These are phyloP conservation scores for Trifolium subterraneum DNA, from an alignment of 306 rosid species.

Conservation along the genomic window DNA sequence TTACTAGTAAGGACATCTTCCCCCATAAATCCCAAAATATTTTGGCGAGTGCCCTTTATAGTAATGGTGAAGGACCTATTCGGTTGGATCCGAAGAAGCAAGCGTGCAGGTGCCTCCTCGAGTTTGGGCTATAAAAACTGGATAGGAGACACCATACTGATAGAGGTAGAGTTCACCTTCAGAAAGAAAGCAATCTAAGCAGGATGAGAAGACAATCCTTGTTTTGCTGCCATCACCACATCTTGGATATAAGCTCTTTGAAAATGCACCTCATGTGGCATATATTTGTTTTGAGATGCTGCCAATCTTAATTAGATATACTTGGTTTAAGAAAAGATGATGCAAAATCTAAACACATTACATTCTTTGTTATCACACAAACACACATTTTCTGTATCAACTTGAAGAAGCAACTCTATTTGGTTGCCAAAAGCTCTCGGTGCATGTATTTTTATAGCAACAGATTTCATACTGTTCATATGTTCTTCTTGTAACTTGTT, in stretches of 20 bases:
- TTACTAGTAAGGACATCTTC: too few relatives aligned
- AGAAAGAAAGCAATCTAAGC: conserved; percentile 68
- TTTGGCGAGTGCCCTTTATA: too few relatives aligned
- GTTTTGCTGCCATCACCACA: too few relatives aligned
- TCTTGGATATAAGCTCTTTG: too few relatives aligned
- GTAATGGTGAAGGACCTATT: too few relatives aligned
- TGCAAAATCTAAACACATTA: not conserved
- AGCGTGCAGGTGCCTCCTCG: conserved; percentile 83
- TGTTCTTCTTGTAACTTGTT: not conserved
- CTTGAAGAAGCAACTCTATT: not conserved
- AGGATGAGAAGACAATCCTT: too few relatives aligned
- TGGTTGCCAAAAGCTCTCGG: not conserved
- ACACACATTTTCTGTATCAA: not conserved
- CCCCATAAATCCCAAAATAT: too few relatives aligned
- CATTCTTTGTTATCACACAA: not conserved
- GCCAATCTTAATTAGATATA: not conserved
- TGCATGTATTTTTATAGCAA: conserved; percentile 20
- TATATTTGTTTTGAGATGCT: not conserved
- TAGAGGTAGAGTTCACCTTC: conserved; percentile 63
- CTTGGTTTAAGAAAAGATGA: not conserved
- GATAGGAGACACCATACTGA: conserved; percentile 56
- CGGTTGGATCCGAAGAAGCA: conserved; percentile 54
- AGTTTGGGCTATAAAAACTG: conserved; percentile 62
- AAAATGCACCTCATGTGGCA: too few relatives aligned
- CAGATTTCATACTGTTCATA: not conserved